Percentiles rank a stretch among this genome's conserved stretches.
Conservation (phyloP, 805 yeast genomes). For the Lipomyces mesembrius region DNA sequence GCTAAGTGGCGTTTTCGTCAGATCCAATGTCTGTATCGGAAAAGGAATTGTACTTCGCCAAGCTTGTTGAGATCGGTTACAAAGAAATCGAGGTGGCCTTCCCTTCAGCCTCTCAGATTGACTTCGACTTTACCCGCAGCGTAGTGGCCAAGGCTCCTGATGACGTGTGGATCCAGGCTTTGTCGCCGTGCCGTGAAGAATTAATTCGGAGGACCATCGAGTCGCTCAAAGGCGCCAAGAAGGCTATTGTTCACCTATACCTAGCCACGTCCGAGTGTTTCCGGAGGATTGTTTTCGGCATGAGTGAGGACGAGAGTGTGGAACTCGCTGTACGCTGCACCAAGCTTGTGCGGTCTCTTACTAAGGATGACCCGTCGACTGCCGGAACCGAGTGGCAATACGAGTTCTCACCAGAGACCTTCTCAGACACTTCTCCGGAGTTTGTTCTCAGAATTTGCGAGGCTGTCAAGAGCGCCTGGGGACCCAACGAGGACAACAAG, state of each 20-base stretch:
- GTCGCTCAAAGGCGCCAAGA: conserved; percentile 71
- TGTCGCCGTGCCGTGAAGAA: conserved; percentile 77
- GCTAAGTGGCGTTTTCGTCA: conserved; percentile 8
- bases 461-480: conserved; percentile 78
- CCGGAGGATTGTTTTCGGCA: conserved; percentile 70
- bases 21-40: conserved; percentile 83
- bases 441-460: conserved; percentile 70
- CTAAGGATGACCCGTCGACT: conserved; percentile 66
- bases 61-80: conserved; percentile 72
- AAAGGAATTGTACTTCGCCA: conserved; percentile 69
- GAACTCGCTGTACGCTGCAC: conserved; percentile 67
- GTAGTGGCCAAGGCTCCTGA: conserved; percentile 76
- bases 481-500: conserved; percentile 64
- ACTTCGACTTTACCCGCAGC: conserved; percentile 77
- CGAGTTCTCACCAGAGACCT: conserved; percentile 82
- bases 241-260: conserved; percentile 76
- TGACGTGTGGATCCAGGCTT: conserved; percentile 77
- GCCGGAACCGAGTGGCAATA: conserved; percentile 68
- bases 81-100: conserved; percentile 84
- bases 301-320: conserved; percentile 59
- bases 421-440: conserved; percentile 69
- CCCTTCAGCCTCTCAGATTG: conserved; percentile 79
- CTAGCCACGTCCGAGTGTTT: conserved; percentile 77
- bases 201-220: conserved; percentile 74
- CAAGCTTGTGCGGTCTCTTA: conserved; percentile 63